These are phyloP conservation scores for Amylocystis lapponica DNA, from an alignment of 768 basidiomycete genomes.

Conservation along the genomic window DNA sequence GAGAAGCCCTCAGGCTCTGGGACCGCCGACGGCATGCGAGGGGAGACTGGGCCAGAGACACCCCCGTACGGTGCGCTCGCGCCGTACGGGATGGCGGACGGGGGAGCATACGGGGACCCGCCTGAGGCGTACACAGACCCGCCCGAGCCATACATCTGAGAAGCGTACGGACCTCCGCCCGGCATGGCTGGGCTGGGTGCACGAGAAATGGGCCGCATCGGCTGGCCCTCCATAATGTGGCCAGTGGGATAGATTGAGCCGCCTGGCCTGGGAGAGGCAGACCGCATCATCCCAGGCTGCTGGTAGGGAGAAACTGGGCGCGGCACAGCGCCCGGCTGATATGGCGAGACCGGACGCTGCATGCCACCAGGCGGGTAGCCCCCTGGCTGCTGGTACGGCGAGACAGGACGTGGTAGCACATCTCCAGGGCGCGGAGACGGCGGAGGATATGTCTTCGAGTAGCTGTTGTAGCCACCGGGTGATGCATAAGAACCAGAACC, in stretches of 20 bases:
- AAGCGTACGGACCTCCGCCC: conserved; percentile 8
- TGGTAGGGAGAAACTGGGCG: conserved; percentile 32
- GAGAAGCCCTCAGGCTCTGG: conserved; percentile 61
- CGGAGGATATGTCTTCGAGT: conserved; percentile 5
- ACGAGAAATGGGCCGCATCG: conserved; percentile 23
- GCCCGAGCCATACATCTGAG: conserved; percentile 6
- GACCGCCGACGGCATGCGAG: conserved; percentile 8
- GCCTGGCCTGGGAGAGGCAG: conserved; percentile 21
- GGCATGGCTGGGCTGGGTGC: conserved; percentile 13
- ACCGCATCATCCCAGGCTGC: conserved; percentile 13
- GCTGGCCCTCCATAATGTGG: conserved; percentile 35
- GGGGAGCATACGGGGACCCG: conserved; percentile 10
- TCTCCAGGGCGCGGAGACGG: conserved; percentile 16
- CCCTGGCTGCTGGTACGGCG: conserved; percentile 12
- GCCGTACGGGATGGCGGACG: conserved; percentile 2
- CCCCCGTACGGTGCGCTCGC: too few species aligned
- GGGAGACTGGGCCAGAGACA: conserved; percentile 8
- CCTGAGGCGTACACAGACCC: background rate
- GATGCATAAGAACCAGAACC: too few species aligned
- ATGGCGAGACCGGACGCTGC: conserved; percentile 14
- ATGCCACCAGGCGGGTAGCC: conserved; percentile 11
- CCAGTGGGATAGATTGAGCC: conserved; percentile 47
- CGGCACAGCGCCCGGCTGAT: conserved; percentile 14
- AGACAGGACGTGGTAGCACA: conserved; percentile 11
- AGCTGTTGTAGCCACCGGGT: background rate